A percentile compares a stretch with the other conserved stretches of the same genome.
phyloP scores from a whole-genome alignment of 2,329 filamentous ascomycete genomes.

The Aspergillus uvarum region DNA sequence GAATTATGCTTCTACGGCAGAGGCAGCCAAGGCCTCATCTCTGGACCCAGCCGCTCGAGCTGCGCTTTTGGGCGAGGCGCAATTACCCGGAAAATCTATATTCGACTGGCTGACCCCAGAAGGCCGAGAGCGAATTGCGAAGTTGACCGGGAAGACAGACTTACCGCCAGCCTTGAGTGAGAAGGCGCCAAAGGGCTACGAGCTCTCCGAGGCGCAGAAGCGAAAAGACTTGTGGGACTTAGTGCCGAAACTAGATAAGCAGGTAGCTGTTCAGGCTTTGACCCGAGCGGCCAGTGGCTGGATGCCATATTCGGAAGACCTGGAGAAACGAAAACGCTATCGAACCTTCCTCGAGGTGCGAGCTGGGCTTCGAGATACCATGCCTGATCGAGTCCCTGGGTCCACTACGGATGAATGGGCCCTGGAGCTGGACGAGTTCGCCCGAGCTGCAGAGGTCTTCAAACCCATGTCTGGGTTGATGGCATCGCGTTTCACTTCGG shows the following conservation, averaged over 20 bases:
- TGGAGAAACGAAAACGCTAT: slow-evolving; percentile 77
- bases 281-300: slow-evolving; percentile 64
- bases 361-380: slow-evolving; percentile 59
- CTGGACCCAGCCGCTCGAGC: slow-evolving; percentile 76
- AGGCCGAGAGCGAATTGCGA: slow-evolving; percentile 72
- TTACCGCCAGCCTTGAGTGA: slow-evolving; percentile 78
- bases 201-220: slow-evolving; percentile 62
- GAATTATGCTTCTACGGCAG: slow-evolving; percentile 65
- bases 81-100: slow-evolving; percentile 85
- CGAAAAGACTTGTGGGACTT: slow-evolving; percentile 58
- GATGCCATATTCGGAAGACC: slow-evolving; percentile 82
- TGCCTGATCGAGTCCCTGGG: slow-evolving; percentile 57
- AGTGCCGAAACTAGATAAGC: slow-evolving; percentile 65
- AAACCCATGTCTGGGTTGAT: slow-evolving; percentile 89
- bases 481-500: slow-evolving; percentile 85
- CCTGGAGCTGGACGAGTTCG: slow-evolving; percentile 77
- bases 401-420: slow-evolving; percentile 70
- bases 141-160: slow-evolving; percentile 71
- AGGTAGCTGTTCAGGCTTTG: slow-evolving; percentile 67
- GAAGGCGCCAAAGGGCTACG: slow-evolving; percentile 63
- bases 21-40: slow-evolving; percentile 73
- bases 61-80: slow-evolving; percentile 74
- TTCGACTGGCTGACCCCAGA: slow-evolving; percentile 87
- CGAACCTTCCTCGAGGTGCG: slow-evolving; percentile 75
- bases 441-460: slow-evolving; percentile 74